Evolutionary conservation across 2,329 filamentous ascomycete genomes (phyloP).

Genomic region (Coniochaeta sp.): DNA sequence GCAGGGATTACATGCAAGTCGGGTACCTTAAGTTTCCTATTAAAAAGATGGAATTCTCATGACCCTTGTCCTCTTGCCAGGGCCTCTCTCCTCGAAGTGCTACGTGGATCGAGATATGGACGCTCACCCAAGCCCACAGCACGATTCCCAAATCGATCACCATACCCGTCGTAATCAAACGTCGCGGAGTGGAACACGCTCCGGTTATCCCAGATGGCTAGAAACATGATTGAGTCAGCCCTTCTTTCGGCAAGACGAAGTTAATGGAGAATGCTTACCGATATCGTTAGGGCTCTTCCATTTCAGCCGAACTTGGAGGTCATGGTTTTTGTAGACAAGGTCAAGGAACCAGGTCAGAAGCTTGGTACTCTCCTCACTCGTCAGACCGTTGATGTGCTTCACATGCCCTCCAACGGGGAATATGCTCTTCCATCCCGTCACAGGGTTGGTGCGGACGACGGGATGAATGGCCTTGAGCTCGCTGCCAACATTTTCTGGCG

Average conservation of each 20-base stretch:
- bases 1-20: too few relatives aligned
- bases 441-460: slow-evolving; percentile 53
- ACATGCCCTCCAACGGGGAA: slow-evolving; percentile 34
- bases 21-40: too few relatives aligned
- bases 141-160: slow-evolving; percentile 42
- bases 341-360: slow-evolving; percentile 33
- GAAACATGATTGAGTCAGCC: not conserved
- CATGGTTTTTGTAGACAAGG: slow-evolving; percentile 37
- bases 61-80: not conserved
- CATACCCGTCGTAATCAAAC: slow-evolving; percentile 46
- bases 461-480: slow-evolving; percentile 45
- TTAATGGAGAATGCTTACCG: slow-evolving; percentile 16
- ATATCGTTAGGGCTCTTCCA: slow-evolving; percentile 37
- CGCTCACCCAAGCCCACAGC: slow-evolving; percentile 47
- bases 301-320: slow-evolving; percentile 39
- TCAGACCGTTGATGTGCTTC: slow-evolving; percentile 34
- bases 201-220: slow-evolving; percentile 56
- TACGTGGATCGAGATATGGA: slow-evolving; percentile 45
- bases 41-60: too few relatives aligned
- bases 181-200: slow-evolving; percentile 52
- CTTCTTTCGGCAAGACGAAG: not conserved
- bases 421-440: slow-evolving; percentile 56
- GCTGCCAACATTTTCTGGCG: slow-evolving; percentile 45
- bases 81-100: slow-evolving; percentile 21
- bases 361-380: slow-evolving; percentile 31